These are phyloP conservation scores for Microthyrium microscopicum DNA, from an alignment of 2,329 filamentous ascomycete species.

Conservation along the genomic window DNA sequence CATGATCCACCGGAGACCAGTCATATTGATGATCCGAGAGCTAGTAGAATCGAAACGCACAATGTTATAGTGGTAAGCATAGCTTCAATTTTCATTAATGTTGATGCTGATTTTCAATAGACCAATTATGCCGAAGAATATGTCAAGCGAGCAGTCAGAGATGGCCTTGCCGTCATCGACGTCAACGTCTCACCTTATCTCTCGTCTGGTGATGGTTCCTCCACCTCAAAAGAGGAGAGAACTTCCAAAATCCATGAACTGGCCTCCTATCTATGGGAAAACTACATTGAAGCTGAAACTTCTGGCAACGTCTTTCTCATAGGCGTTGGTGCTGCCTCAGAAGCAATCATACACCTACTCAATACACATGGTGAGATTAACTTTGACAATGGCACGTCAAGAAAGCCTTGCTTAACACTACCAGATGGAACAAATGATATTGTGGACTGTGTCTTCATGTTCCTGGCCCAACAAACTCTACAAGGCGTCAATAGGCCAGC, in stretches of 20 bases:
- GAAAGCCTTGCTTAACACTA: neutral
- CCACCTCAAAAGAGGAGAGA: conserved; percentile 19
- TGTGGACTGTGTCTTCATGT: conserved; percentile 59
- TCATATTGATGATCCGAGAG: conserved; percentile 28
- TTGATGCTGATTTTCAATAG: conserved; percentile 31
- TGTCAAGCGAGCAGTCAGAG: conserved; percentile 64
- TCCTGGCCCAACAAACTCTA: conserved; percentile 58
- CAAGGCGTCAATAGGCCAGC: conserved; percentile 48
- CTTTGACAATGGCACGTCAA: no score
- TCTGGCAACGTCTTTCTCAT: conserved; percentile 65
- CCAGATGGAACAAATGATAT: conserved; percentile 1
- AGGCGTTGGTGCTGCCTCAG: conserved; percentile 77
- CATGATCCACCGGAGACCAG: conserved; percentile 55
- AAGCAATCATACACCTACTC: conserved; percentile 66
- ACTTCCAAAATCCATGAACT: conserved; percentile 45
- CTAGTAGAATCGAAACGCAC: conserved; percentile 60
- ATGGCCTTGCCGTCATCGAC: conserved; percentile 74
- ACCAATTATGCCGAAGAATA: conserved; percentile 68
- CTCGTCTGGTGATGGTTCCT: conserved; percentile 26
- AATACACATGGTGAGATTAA: conserved; percentile 63
- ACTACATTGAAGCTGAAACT: conserved; percentile 61
- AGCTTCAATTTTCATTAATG: conserved; percentile 21
- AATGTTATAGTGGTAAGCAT: conserved; percentile 71
- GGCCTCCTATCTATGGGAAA: conserved; percentile 85
- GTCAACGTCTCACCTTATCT: conserved; percentile 75